Base-by-base conservation (phyloP, 495 filamentous ascomycete species). In the Cercophora newfieldiana region DNA sequence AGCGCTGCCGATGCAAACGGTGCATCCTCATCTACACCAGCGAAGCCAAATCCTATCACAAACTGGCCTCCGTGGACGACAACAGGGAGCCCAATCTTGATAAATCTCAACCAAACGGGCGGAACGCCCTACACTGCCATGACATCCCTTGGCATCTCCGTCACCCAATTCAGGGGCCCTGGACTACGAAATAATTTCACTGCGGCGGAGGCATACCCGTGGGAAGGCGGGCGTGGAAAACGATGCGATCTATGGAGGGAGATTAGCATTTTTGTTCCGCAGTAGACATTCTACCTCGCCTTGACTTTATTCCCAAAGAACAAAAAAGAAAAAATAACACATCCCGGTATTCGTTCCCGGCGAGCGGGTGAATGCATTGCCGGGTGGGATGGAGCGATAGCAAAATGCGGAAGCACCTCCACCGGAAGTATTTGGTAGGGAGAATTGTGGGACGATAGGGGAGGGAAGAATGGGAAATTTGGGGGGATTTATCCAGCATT, bases 211-310 rank as follows among this genome's bases (percentile, higher is more conserved):
- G 81, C 80, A n/a, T 74, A 75, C 50, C 58, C 60, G n/a, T 85
- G 82, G 82, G 82, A 85, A 59, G 83, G 80, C 1, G 80, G 79
- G 4, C 71, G 81, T 29, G 82, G 80, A 47, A 49, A 56, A 14
- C 70, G 85, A 53, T 87, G 85, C 66, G 79, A 81, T 30, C 82
- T 86, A 61, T 87, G 84, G 85, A 76, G 71, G 62, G 74, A 49
- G 3, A 3, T 71, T 1, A 58, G 66, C n/a, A 54, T 56, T n/a
- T 66, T 63, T 58, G 59, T 71, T 5, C 69, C 66, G 1, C 58
- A 66, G 30, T 69, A 47, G 48, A 25, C 7, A 14, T 26, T 25
- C 51, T 22, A 26, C 18, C 21, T 2, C 24, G 3, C 12, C 2
- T 58, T 16, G n/a, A n/a, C n/a, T n/a, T n/a, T n/a, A n/a, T n/a